These are phyloP conservation scores for Alloteropsis angusta DNA, from an alignment of 202 grass and related monocot species.

Conservation along the genomic window DNA sequence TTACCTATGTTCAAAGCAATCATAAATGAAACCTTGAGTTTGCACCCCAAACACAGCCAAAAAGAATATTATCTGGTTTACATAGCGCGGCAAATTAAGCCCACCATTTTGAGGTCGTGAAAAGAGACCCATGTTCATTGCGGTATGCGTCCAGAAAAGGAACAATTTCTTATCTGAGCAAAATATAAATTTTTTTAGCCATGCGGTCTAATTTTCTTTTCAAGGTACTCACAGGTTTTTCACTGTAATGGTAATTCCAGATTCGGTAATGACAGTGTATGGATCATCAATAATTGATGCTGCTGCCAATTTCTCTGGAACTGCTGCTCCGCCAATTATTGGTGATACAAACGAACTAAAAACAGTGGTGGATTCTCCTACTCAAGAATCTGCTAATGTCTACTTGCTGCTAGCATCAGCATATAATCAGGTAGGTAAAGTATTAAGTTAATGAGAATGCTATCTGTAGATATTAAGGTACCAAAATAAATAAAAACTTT, in stretches of 20 bases:
- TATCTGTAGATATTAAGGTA: background rate
- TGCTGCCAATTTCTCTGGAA: constrained; percentile 1
- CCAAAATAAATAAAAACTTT: background rate
- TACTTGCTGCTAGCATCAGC: background rate
- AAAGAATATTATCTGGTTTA: background rate
- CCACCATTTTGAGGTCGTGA: background rate
- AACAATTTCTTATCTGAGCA: background rate
- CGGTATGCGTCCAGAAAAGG: background rate
- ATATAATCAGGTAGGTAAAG: background rate
- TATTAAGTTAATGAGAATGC: background rate
- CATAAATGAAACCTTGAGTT: background rate
- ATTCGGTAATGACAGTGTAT: constrained; percentile 6
- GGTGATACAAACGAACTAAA: background rate
- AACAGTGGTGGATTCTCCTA: background rate
- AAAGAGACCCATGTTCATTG: background rate
- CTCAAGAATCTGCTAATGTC: background rate
- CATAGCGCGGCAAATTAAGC: background rate
- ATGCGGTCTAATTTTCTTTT: background rate
- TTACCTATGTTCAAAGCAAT: background rate
- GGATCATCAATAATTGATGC: constrained; percentile 28
- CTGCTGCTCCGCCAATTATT: background rate
- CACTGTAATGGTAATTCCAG: background rate
- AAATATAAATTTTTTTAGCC: background rate
- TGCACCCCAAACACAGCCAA: background rate
- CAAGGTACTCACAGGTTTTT: background rate